Evolutionary conservation across 371 early-diverging fungal species (phyloP), one percentile per base, ranked within the genome.

Genomic region (Actinomucor elegans): DNA sequence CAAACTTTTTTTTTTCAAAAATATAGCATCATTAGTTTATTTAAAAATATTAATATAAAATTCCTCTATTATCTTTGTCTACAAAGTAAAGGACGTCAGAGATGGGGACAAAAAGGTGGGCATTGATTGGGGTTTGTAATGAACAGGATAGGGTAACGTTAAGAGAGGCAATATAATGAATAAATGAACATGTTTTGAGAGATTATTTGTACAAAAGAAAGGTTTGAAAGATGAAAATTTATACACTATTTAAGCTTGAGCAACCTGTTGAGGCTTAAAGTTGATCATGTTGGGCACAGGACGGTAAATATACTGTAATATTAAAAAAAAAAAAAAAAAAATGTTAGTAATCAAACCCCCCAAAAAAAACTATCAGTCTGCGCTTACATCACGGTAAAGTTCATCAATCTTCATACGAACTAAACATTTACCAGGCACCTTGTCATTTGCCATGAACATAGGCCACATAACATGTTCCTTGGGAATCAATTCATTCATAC

Each of bases 391-490:
- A 40, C 85, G 76, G 52, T 86, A 87, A 7, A 87, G 76, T 15
- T 83, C 85, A 27, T 83, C 82, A 24, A 83, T 65, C 71, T 89
- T 89, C 89, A 89, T 88, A 17, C 75, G 66, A 21, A 89, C 62
- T 49, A 89, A 72, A 61, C 81, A 83, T 53, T 89, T 89, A 44
- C 77, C 73, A 27, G 81, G 73, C 14, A 82, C 73, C 23, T 55
- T 56, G 10, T 52, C 57, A 15, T 62, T 54, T 38, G 64, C 67
- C 62, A 80, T 61, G 69, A 83, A 88, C 21, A 66, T 69, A 2
- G 66, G 35, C 54, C 69, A 71, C 56, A 85, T 61, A 11, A 72
- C 56, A 34, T 83, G 77, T 14, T 73, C 68, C 9, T 58, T 56
- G 2, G 82, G 81, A 8, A 87, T 60, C 26, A 76, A 58, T 23